Evolutionary conservation across 2,329 filamentous ascomycete species (phyloP).

Genomic region (Amauroascus niger): DNA sequence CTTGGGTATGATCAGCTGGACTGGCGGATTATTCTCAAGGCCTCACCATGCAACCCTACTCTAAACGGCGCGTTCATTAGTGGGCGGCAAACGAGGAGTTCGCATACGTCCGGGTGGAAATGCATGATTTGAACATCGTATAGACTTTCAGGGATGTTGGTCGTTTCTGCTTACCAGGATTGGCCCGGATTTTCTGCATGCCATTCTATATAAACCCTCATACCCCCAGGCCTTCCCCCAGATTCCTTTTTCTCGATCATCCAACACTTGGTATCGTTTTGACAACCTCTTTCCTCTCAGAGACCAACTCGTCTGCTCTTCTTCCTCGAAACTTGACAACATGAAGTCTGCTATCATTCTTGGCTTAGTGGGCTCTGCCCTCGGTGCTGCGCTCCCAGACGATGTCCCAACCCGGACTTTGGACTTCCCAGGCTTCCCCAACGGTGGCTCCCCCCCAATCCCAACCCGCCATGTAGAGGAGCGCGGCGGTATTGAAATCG

Average conservation of each 20-base stretch:
- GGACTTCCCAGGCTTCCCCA: slow-evolving; percentile 13
- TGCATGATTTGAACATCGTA: slow-evolving; percentile 12
- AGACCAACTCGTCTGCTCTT: background rate
- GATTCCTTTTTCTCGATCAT: slow-evolving; percentile 4
- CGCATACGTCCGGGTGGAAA: slow-evolving; percentile 7
- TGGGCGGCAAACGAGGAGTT: slow-evolving; percentile 14
- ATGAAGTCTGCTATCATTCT: slow-evolving; percentile 18
- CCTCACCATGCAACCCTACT: slow-evolving; percentile 12
- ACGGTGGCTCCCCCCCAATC: background rate
- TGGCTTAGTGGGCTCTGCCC: slow-evolving; percentile 18
- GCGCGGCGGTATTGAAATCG: slow-evolving; percentile 6
- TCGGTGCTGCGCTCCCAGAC: slow-evolving; percentile 16
- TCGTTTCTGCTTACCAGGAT: slow-evolving; percentile 3
- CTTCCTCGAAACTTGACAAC: slow-evolving; percentile 1
- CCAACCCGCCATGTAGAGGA: slow-evolving; percentile 13
- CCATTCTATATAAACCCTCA: slow-evolving; percentile 14
- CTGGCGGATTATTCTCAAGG: background rate
- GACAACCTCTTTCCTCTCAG: background rate
- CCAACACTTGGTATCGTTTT: background rate
- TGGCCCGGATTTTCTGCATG: background rate
- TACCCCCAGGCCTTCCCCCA: slow-evolving; percentile 5
- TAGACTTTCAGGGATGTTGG: slow-evolving; percentile 4
- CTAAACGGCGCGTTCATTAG: slow-evolving; percentile 2
- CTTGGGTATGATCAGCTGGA: slow-evolving; percentile 12
- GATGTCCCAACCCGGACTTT: slow-evolving; percentile 12